These are phyloP conservation scores for Rossbeevera mucosa DNA, from an alignment of 768 basidiomycete species.

Conservation along the genomic window DNA sequence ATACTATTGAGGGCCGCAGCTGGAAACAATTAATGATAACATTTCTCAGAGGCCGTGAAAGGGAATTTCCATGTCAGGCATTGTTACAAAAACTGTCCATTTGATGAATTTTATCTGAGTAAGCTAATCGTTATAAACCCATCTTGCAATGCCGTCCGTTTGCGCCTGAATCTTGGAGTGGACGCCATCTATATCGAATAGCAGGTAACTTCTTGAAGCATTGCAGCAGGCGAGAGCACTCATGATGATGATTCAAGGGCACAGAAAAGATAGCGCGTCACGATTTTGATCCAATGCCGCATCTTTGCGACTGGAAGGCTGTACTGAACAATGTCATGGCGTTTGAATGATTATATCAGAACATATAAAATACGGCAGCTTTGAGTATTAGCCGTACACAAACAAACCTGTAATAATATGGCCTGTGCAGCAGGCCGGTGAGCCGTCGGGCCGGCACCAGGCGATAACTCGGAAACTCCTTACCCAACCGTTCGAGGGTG, in stretches of 20 bases:
- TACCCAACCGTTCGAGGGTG: neutral
- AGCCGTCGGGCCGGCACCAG: neutral
- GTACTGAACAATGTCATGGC: neutral
- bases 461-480: neutral
- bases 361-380: too few species aligned
- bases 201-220: neutral
- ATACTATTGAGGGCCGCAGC: neutral
- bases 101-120: neutral
- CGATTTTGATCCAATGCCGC: neutral
- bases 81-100: too few species aligned
- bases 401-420: neutral
- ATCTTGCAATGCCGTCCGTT: neutral
- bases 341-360: neutral
- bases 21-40: neutral
- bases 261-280: neutral
- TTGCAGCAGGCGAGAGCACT: too few species aligned
- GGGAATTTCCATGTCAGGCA: neutral
- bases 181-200: neutral
- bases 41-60: neutral
- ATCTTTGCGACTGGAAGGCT: neutral
- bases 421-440: neutral
- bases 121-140: neutral
- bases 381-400: neutral
- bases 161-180: neutral
- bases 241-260: neutral